Base-by-base conservation (phyloP, 805 yeast genomes). In the Saturnispora dispora region DNA sequence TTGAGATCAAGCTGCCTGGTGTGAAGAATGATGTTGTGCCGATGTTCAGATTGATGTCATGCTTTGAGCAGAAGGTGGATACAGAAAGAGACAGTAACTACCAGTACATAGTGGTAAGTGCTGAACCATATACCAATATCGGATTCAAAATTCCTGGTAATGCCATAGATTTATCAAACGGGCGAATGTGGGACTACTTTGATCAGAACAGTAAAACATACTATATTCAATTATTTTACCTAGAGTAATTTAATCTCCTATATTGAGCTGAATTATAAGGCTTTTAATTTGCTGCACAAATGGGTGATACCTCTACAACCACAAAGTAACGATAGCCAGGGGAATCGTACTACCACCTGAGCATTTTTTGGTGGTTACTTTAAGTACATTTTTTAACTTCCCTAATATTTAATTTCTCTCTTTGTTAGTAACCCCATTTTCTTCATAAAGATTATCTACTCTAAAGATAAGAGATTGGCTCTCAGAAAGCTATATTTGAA, bases 101-200 rank as follows among this genome's bases (percentile, higher is more conserved):
- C 65, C 95, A 85, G 66, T 90, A 82, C 63, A 59, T 93, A 56
- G 81, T 90, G 10, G 68, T 90, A 0, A 82, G 89, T n/a, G 93
- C 84, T 3, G 96, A 88, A 63, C 97, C 97, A 1, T 93, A 88
- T 64, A 91, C 88, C 54, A 88, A 83, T 53, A 72, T 88, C 9
- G 85, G 84, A 1, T 71, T 91, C 52, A 82, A 87, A 53, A 72
- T 93, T 11, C 95, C 95, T 1, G 72, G 79, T 15, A 71, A 62
- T 20, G 78, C 80, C 23, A 70, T 81, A 13, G 80, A 76, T 54
- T 53, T 60, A 46, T 47, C 54, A 6, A 72, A 70, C 20, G 71
- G 67, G 15, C 69, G 69, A 9, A 75, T 79, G 35, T 86, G 89
- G 85, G 79, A 83, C 60, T 76, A 73, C 62, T 89, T 86, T 83